These are phyloP conservation scores for Mitragyna speciosa DNA, from an alignment of 257 asterid species.

Conservation along the genomic window DNA sequence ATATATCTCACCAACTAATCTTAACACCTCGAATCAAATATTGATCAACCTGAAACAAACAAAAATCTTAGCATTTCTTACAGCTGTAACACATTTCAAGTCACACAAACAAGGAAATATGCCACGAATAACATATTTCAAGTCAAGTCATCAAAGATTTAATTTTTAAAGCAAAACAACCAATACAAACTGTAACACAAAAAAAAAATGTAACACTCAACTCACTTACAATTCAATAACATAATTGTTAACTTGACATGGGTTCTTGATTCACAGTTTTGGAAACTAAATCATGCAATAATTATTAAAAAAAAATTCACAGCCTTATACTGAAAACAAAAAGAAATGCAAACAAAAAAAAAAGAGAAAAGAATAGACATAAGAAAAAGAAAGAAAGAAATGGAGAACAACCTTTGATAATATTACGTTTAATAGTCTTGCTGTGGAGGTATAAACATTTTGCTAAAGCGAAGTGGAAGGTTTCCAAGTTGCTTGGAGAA, in stretches of 20 bases:
- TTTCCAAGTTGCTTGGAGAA: slow-evolving; percentile 43
- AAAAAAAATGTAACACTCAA: neutral
- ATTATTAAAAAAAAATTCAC: neutral
- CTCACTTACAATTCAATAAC: neutral
- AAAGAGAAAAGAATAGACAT: neutral
- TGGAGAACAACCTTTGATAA: slow-evolving; percentile 25
- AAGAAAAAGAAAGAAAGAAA: neutral
- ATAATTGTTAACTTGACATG: too few relatives aligned
- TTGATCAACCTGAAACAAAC: slow-evolving; percentile 35
- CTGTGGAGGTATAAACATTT: slow-evolving; percentile 18
- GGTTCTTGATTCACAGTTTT: neutral
- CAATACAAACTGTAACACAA: neutral
- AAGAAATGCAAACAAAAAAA: neutral
- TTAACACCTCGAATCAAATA: slow-evolving; percentile 18
- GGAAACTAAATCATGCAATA: too few relatives aligned
- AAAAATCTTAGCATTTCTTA: neutral
- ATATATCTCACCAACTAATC: neutral
- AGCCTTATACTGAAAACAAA: neutral
- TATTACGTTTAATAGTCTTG: slow-evolving; percentile 19
- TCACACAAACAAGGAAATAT: too few relatives aligned
- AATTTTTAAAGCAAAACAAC: neutral
- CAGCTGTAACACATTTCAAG: too few relatives aligned
- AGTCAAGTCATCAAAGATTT: neutral
- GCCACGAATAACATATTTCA: neutral
- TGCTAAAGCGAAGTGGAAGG: slow-evolving; percentile 13